Percentiles rank a stretch among this genome's conserved stretches.
phyloP scores from a whole-genome alignment of 1,139 yeast species.

The Saccharomycopsis phalli region DNA sequence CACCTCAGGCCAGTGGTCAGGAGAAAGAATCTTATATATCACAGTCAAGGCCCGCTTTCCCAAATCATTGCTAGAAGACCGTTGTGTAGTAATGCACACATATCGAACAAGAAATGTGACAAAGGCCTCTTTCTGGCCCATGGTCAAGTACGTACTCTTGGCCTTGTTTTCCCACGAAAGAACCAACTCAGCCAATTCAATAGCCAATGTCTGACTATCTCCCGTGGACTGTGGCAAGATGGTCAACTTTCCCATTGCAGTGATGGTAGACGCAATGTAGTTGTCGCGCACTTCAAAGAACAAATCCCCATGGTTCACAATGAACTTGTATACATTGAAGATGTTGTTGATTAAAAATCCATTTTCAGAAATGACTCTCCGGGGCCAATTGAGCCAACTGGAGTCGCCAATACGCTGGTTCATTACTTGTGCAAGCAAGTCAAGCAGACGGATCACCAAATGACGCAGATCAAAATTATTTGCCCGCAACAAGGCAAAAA shows the following conservation, averaged over 20 bases:
- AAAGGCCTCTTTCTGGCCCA: constrained; percentile 80
- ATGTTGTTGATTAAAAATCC: constrained; percentile 78
- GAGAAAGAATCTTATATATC: constrained; percentile 62
- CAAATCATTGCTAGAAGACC: constrained; percentile 75
- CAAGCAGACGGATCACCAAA: constrained; percentile 80
- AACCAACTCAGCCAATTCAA: constrained; percentile 80
- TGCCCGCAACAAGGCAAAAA: constrained; percentile 79
- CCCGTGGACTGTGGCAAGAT: constrained; percentile 69
- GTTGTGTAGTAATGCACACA: constrained; percentile 77
- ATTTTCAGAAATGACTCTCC: constrained; percentile 85
- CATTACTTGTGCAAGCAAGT: constrained; percentile 82
- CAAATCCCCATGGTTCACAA: constrained; percentile 77
- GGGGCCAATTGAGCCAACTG: constrained; percentile 96
- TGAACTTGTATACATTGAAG: constrained; percentile 80
- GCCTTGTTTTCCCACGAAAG: constrained; percentile 74
- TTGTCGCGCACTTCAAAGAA: constrained; percentile 85
- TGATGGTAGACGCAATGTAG: constrained; percentile 78
- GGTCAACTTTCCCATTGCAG: constrained; percentile 92
- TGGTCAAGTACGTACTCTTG: constrained; percentile 42
- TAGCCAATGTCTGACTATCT: constrained; percentile 78
- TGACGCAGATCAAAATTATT: constrained; percentile 80
- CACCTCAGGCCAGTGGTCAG: constrained; percentile 79
- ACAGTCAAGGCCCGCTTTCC: constrained; percentile 77
- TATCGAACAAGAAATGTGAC: constrained; percentile 85
- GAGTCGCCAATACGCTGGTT: constrained; percentile 52